These are phyloP conservation scores for Pseudogymnoascus sp. DNA, from an alignment of 2,329 filamentous ascomycete genomes.

Conservation along the genomic window DNA sequence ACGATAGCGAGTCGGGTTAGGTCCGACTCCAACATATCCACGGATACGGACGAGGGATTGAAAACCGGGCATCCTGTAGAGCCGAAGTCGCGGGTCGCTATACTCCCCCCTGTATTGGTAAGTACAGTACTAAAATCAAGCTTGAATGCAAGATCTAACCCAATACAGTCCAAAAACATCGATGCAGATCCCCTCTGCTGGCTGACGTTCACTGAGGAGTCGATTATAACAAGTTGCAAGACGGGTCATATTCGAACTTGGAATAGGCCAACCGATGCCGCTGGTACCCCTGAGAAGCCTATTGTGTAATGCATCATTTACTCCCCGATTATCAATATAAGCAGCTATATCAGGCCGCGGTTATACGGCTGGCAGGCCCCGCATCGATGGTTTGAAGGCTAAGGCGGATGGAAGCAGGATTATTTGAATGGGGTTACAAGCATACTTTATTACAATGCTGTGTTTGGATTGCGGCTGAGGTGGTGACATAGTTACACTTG, in stretches of 20 bases:
- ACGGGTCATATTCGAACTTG: constrained; percentile 30
- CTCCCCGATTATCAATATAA: background rate
- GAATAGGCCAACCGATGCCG: constrained; percentile 18
- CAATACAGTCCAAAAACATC: constrained; percentile 62
- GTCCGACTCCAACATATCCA: constrained; percentile 61
- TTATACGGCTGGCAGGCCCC: background rate
- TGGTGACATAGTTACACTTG: background rate
- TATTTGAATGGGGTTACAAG: background rate
- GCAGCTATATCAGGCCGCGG: background rate
- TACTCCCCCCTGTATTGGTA: constrained; percentile 85
- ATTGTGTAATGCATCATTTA: background rate
- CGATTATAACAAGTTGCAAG: constrained; percentile 86
- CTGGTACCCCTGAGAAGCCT: constrained; percentile 11
- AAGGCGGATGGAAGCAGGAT: background rate
- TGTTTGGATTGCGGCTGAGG: background rate
- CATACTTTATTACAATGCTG: background rate
- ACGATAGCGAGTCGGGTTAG: constrained; percentile 52
- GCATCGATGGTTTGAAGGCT: background rate
- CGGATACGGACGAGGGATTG: constrained; percentile 36
- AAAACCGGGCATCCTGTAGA: constrained; percentile 55
- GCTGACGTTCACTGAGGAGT: constrained; percentile 88
- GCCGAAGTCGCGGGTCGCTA: constrained; percentile 71
- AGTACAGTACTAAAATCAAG: constrained; percentile 21
- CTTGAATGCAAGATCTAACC: background rate
- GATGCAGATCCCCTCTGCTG: constrained; percentile 82